Base-by-base conservation (phyloP, 257 asterid species). In the Catharanthus roseus region DNA sequence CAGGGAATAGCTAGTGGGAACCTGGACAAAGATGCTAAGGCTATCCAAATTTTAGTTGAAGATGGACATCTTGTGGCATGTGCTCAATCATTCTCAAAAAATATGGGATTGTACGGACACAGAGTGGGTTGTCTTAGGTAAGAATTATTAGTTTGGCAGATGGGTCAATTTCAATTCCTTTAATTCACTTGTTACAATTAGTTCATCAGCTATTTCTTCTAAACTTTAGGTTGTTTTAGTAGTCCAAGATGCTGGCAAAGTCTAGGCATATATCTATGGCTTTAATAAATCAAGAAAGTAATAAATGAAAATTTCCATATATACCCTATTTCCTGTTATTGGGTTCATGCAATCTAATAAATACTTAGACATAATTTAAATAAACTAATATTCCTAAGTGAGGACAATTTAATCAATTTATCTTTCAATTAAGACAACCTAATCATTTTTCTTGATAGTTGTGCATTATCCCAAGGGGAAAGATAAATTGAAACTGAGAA, bases 1-100 rank as follows among this genome's bases (percentile, higher is more conserved):
- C 99, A 95, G 88, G 99, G 99, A 51, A 91, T 95, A 83, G 97
- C 99, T 7, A 95, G 97, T 44, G 99, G 97, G 72, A 88, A 90
- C 85, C 96, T 96, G n/a, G 96, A 91, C 84, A 89, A 84, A 67
- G 99, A 95, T 85, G 97, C 97, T 33, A 88, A 78, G 64, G 86
- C 99, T 38, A 95, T 95, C 79, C 80, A 93, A 49, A 95, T 95
- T 76, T 91, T 95, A 75, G 91, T 95, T 4, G 96, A 89, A 82
- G 99, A 91, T 74, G 97, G 99, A 72, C 99, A 95, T 73, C 71
- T 81, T 67, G 90, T 91, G 77, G 99, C 95, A 78, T 95, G 99
- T 82, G 88, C 97, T 24, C 99, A 95, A 67, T 91, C 99, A 23
- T 95, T 89, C 77, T 96, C 99, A 45, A 93, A 93, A 84, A 93